Evolutionary conservation across 2,329 filamentous ascomycete genomes (phyloP).

Genomic region (Pestalotiopsis sp.): DNA sequence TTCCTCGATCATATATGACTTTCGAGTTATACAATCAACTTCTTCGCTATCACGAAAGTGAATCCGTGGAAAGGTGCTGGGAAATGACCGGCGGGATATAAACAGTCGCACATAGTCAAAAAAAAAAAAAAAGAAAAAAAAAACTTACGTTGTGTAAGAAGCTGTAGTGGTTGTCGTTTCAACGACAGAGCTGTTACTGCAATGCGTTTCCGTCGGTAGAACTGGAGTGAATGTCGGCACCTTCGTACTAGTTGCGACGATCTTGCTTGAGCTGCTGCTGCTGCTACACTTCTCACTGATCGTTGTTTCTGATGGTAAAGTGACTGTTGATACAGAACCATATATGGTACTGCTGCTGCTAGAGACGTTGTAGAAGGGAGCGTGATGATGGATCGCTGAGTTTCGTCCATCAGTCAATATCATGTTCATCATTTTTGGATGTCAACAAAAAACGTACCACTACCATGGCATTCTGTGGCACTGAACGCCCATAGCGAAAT

Average conservation of each 20-base stretch:
- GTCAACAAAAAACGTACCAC: slow-evolving; percentile 21
- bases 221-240: slow-evolving; percentile 1
- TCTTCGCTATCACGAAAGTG: no score
- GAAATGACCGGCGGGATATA: no score
- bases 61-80: no score
- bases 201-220: background rate
- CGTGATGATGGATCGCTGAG: slow-evolving; percentile 15
- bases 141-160: background rate
- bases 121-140: no score
- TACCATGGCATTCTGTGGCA: slow-evolving; percentile 17
- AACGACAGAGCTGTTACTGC: slow-evolving; percentile 4
- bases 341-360: background rate
- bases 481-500: slow-evolving; percentile 23
- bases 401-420: slow-evolving; percentile 13
- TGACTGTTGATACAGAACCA: slow-evolving; percentile 5
- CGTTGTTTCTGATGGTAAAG: background rate
- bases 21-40: no score
- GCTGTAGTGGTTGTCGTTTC: slow-evolving; percentile 10
- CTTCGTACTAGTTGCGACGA: background rate
- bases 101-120: no score
- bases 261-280: background rate
- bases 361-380: slow-evolving; percentile 15
- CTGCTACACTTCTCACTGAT: background rate
- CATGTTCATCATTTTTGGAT: background rate
- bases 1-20: no score